These are phyloP conservation scores for Hemisphaericaspora xylofermentans DNA, from an alignment of 1,139 yeast genomes.

Conservation along the genomic window DNA sequence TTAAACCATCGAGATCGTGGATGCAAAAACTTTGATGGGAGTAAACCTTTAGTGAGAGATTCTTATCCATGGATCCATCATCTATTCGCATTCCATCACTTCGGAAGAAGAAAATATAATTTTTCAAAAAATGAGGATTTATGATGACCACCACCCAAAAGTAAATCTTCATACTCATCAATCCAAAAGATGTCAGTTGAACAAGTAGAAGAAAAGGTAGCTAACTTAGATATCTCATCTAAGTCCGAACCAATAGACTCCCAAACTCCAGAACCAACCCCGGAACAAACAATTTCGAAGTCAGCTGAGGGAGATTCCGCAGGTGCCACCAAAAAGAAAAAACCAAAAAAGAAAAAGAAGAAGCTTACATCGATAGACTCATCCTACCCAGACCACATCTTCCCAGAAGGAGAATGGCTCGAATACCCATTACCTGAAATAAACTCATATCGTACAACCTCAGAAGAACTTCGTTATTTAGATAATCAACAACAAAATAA, in stretches of 20 bases:
- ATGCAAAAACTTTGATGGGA: too few relatives aligned
- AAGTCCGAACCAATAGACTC: neutral
- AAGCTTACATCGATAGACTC: slow-evolving; percentile 58
- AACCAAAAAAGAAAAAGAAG: slow-evolving; percentile 46
- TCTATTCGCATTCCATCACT: too few relatives aligned
- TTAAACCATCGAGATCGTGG: too few relatives aligned
- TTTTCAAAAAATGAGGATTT: too few relatives aligned
- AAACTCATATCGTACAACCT: slow-evolving; percentile 74
- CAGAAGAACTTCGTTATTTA: slow-evolving; percentile 79
- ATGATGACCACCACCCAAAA: too few relatives aligned
- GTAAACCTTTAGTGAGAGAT: too few relatives aligned
- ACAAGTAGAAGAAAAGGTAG: slow-evolving; percentile 2
- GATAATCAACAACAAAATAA: slow-evolving; percentile 63
- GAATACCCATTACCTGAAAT: slow-evolving; percentile 72
- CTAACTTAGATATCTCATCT: slow-evolving; percentile 4
- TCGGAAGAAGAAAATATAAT: too few relatives aligned
- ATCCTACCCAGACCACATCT: slow-evolving; percentile 68
- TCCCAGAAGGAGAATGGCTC: slow-evolving; percentile 88
- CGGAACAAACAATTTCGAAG: neutral
- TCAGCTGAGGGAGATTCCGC: too few relatives aligned
- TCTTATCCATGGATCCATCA: too few relatives aligned
- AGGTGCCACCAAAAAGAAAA: slow-evolving; percentile 38
- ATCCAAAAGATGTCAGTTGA: slow-evolving; percentile 2
- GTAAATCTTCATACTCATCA: neutral
- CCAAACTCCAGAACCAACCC: neutral